Evolutionary conservation across 2,329 filamentous ascomycete species (phyloP), one percentile per base, ranked within the genome.

Genomic region (Emergomyces pasteurianus): DNA sequence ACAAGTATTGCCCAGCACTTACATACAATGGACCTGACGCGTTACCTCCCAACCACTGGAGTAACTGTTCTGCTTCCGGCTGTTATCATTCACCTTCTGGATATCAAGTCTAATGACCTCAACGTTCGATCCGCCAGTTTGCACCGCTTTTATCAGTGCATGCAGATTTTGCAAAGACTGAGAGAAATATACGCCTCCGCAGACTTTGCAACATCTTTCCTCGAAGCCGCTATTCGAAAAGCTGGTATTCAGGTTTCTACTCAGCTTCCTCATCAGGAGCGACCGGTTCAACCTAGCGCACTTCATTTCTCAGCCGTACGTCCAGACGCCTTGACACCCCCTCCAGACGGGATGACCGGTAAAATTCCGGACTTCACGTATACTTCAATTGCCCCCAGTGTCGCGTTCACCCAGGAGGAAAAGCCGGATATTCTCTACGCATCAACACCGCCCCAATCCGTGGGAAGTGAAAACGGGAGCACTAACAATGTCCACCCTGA

Each of bases 201-300:
- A n/a, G 92, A 96, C 73, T 96, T 94, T 68, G 91, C 90, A n/a
- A 92, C 89, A 0, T 89, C 89, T 2, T 96, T 96, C 77, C 81
- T 96, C n/a, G 90, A 95, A 71, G 90, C 91, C 1, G 90, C 91
- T 0, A 88, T 96, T 64, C 86, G 89, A 64, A 95, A 95, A 77
- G 90, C 90, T 9, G 86, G 89, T 61, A 91, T 94, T 64, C 85
- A 89, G 60, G 79, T 90, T 46, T 82, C 81, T 2, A 75, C 80
- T 75, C 67, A 74, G 9, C 68, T 62, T 38, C 68, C 65, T 59
- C 50, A 58, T 59, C 50, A 58, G 18, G 62, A 46, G 52, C 58
- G 38, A 60, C 53, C n/a, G 62, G 43, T 58, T 59, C 59, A 54
- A 42, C 56, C 65, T 58, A 38, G 53, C n/a, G 49, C 59, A 21